These are phyloP conservation scores for Corchorus capsularis DNA, from an alignment of 345 rosid genomes.

Conservation along the genomic window DNA sequence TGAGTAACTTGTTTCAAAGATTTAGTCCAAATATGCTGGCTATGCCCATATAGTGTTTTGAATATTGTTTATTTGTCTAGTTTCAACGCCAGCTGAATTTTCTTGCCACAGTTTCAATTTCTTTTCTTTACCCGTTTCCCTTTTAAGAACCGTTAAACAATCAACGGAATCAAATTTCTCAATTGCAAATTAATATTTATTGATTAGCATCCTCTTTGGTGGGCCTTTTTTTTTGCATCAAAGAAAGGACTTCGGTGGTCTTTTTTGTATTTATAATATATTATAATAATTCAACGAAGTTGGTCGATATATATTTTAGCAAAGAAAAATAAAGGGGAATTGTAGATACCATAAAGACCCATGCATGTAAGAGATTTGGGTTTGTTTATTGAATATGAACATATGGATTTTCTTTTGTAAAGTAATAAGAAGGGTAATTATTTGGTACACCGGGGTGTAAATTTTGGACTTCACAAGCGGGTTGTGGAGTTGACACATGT, in stretches of 20 bases:
- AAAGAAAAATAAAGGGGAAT: too few species aligned
- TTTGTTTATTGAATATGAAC: too few species aligned
- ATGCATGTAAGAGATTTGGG: background rate
- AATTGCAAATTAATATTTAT: background rate
- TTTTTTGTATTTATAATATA: background rate
- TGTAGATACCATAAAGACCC: background rate
- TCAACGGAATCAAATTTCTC: too few species aligned
- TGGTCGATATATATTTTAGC: too few species aligned
- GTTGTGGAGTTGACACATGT: too few species aligned
- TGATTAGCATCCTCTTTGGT: background rate
- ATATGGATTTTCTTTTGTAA: background rate
- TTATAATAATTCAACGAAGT: too few species aligned
- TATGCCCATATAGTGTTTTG: too few species aligned
- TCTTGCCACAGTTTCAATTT: background rate
- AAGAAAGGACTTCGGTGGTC: too few species aligned
- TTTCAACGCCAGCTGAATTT: background rate
- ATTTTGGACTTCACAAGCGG: too few species aligned
- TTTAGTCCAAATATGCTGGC: constrained; percentile 4
- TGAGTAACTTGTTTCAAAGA: background rate
- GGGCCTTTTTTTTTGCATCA: too few species aligned
- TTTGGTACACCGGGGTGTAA: too few species aligned
- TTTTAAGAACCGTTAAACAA: background rate
- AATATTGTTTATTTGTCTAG: background rate
- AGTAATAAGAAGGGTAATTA: too few species aligned
- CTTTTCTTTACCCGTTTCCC: background rate